Conservation (phyloP, 2,329 filamentous ascomycete genomes). For the Cyphellophora attinorum region DNA sequence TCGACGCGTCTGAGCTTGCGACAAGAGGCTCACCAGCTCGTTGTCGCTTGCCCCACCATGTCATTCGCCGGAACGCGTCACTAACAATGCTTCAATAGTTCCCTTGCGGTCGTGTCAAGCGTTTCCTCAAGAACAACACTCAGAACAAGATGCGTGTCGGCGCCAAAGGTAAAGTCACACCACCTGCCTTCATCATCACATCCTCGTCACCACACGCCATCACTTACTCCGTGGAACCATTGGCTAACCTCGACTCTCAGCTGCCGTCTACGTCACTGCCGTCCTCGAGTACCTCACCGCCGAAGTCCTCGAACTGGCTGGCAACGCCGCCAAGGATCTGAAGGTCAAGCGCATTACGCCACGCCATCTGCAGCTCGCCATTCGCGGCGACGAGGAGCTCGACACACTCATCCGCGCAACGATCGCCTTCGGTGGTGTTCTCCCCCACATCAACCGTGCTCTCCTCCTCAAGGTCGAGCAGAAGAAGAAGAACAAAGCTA, state of each 20-base stretch:
- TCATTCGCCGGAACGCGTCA: background rate
- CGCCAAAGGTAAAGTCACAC: conserved; percentile 55
- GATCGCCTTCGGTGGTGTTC: conserved; percentile 94
- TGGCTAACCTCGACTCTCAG: conserved; percentile 29
- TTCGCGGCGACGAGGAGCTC: conserved; percentile 95
- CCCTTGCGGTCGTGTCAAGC: conserved; percentile 98
- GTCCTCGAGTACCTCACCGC: conserved; percentile 97
- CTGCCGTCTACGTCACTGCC: conserved; percentile 94
- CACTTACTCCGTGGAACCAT: conserved; percentile 4
- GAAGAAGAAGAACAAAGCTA: conserved; percentile 75
- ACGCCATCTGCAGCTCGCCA: conserved; percentile 93
- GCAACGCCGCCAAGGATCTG: conserved; percentile 97
- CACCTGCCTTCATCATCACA: background rate
- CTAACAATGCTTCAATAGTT: conserved; percentile 51
- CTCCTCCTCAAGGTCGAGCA: conserved; percentile 92
- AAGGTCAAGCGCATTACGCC: conserved; percentile 99
- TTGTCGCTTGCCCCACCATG: conserved; percentile 2
- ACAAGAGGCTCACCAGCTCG: too few relatives aligned
- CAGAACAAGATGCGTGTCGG: conserved; percentile 99
- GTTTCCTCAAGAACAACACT: conserved; percentile 97
- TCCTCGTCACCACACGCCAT: background rate
- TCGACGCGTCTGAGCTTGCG: too few relatives aligned
- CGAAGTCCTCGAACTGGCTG: conserved; percentile 94
- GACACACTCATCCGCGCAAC: conserved; percentile 96
- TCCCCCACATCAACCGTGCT: conserved; percentile 97